Evolutionary conservation across 495 filamentous ascomycete species (phyloP).

Genomic region (Podospora sp.): DNA sequence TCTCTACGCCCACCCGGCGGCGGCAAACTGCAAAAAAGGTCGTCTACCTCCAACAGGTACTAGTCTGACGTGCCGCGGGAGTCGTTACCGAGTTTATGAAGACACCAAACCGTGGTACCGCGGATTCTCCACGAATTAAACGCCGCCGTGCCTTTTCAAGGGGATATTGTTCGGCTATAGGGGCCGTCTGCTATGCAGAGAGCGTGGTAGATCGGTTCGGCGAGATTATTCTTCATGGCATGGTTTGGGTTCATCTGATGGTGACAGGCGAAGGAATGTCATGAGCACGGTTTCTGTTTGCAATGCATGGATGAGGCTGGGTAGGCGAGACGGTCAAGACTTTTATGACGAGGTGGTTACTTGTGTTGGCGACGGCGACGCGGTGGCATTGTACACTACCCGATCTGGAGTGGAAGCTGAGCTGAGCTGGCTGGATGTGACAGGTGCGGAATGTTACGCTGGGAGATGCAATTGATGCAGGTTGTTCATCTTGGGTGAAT

Average conservation of each 20-base stretch:
- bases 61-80: not conserved
- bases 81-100: not conserved
- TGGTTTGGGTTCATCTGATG: too few species aligned
- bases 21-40: not conserved
- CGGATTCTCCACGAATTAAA: not conserved
- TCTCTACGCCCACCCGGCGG: not conserved
- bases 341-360: not conserved
- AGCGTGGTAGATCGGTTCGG: not conserved
- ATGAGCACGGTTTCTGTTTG: not conserved
- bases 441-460: not conserved
- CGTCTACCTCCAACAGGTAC: not conserved
- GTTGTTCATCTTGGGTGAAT: not conserved
- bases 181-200: too few species aligned
- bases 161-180: not conserved
- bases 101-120: not conserved
- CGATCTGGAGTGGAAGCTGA: not conserved
- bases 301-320: not conserved
- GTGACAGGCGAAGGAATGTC: too few species aligned
- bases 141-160: not conserved
- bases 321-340: not conserved
- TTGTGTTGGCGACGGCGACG: not conserved
- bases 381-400: not conserved
- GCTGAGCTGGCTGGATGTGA: not conserved
- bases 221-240: not conserved
- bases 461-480: not conserved